Conservation (phyloP, 345 rosid species). For the Bruguiera parviflora region DNA sequence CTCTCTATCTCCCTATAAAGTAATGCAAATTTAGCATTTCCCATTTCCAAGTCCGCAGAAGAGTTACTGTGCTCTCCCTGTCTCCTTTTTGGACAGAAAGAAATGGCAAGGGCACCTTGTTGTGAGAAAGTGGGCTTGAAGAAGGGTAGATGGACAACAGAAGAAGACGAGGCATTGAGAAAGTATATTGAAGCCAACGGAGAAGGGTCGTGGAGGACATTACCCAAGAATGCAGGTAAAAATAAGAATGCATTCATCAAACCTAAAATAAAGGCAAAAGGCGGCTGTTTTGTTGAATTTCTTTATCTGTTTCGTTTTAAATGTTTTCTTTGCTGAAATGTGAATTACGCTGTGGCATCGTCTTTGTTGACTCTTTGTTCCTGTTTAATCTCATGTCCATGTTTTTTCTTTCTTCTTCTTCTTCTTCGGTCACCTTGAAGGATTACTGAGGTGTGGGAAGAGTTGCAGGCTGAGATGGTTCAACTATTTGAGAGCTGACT, state of each 20-base stretch:
- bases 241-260: background rate
- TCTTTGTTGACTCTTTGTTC: background rate
- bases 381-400: background rate
- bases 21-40: no score
- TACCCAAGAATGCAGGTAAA: slow-evolving; percentile 61
- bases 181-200: slow-evolving; percentile 52
- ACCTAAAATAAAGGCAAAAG: no score
- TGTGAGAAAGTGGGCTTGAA: slow-evolving; percentile 63
- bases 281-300: no score
- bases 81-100: background rate
- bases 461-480: slow-evolving; percentile 93
- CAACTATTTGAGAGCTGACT: slow-evolving; percentile 64
- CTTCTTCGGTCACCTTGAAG: slow-evolving; percentile 25
- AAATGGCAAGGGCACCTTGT: slow-evolving; percentile 69
- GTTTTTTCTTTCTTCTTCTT: background rate
- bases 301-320: no score
- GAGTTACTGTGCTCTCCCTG: no score
- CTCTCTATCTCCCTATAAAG: background rate
- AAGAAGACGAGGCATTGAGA: slow-evolving; percentile 48
- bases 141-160: slow-evolving; percentile 62
- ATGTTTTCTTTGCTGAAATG: no score
- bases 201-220: slow-evolving; percentile 66
- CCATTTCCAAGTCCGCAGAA: background rate
- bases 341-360: background rate
- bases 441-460: slow-evolving; percentile 83